A percentile compares a stretch with the other conserved stretches of the same genome.
phyloP scores from a whole-genome alignment of 768 basidiomycete genomes.

The Polyporus arcularius region DNA sequence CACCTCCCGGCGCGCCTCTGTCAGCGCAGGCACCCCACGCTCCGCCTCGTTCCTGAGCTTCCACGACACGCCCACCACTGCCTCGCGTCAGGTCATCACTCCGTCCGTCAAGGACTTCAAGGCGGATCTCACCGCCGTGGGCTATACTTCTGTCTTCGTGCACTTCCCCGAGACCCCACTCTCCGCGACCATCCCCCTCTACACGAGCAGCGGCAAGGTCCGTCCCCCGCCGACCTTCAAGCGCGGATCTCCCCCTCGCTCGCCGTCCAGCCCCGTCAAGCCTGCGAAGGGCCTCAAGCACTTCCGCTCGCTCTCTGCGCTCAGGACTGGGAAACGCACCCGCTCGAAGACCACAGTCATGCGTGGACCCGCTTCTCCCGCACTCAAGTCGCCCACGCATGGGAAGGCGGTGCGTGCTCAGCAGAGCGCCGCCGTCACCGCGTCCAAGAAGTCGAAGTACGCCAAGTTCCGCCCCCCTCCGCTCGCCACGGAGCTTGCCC shows the following conservation, averaged over 20 bases:
- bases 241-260: slow-evolving; percentile 10
- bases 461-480: slow-evolving; percentile 54
- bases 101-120: slow-evolving; percentile 49
- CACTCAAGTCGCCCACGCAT: slow-evolving; percentile 15
- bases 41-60: slow-evolving; percentile 53
- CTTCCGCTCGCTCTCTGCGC: slow-evolving; percentile 53
- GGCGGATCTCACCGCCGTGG: slow-evolving; percentile 58
- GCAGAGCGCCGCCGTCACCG: slow-evolving; percentile 35
- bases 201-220: slow-evolving; percentile 11
- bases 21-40: slow-evolving; percentile 39
- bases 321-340: slow-evolving; percentile 37
- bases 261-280: slow-evolving; percentile 22
- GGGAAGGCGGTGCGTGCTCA: slow-evolving; percentile 18
- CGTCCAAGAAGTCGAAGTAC: slow-evolving; percentile 47
- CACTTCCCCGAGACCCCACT: slow-evolving; percentile 55
- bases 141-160: slow-evolving; percentile 69
- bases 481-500: slow-evolving; percentile 63
- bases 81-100: slow-evolving; percentile 32
- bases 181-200: slow-evolving; percentile 16
- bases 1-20: slow-evolving; percentile 34
- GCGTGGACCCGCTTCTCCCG: slow-evolving; percentile 29
- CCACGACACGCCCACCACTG: slow-evolving; percentile 41
- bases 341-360: slow-evolving; percentile 38
- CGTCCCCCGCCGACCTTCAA: slow-evolving; percentile 19
- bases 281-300: slow-evolving; percentile 38